A percentile compares a stretch with the other conserved stretches of the same genome.
Evolutionary conservation across 345 rosid genomes (phyloP).

Genomic region (Salix purpurea): DNA sequence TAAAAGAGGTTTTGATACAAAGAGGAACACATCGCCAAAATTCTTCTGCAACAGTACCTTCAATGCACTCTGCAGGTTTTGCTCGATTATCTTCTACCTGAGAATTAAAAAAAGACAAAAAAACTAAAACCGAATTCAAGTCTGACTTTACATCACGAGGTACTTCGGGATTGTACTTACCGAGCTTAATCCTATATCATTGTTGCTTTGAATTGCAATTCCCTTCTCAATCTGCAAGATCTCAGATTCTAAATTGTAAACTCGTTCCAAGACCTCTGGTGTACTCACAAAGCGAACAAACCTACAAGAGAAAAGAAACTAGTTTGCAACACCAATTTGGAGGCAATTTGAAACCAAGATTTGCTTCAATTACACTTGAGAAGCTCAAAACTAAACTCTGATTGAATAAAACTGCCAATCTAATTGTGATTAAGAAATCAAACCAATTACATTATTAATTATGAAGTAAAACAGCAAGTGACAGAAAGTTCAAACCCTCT

Average conservation of each 20-base stretch:
- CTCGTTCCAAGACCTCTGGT: constrained; percentile 84
- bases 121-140: constrained; percentile 9
- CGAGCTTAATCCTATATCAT: constrained; percentile 41
- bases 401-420: neutral
- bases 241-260: constrained; percentile 77
- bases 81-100: constrained; percentile 52
- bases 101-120: constrained; percentile 8
- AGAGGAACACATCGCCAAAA: neutral
- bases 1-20: neutral
- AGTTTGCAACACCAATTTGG: constrained; percentile 3
- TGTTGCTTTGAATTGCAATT: constrained; percentile 69
- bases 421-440: neutral
- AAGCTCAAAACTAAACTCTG: neutral
- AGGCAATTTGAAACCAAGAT: neutral
- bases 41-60: constrained; percentile 47
- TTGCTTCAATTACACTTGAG: neutral
- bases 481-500: neutral
- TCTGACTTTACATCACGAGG: constrained; percentile 7
- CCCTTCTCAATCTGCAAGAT: constrained; percentile 90
- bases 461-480: neutral
- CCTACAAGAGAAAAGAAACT: constrained; percentile 39
- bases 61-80: constrained; percentile 45
- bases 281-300: constrained; percentile 98
- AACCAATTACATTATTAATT: neutral
- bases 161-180: constrained; percentile 40